These are phyloP conservation scores for Pisolithus orientalis DNA, from an alignment of 768 basidiomycete genomes.

Conservation along the genomic window DNA sequence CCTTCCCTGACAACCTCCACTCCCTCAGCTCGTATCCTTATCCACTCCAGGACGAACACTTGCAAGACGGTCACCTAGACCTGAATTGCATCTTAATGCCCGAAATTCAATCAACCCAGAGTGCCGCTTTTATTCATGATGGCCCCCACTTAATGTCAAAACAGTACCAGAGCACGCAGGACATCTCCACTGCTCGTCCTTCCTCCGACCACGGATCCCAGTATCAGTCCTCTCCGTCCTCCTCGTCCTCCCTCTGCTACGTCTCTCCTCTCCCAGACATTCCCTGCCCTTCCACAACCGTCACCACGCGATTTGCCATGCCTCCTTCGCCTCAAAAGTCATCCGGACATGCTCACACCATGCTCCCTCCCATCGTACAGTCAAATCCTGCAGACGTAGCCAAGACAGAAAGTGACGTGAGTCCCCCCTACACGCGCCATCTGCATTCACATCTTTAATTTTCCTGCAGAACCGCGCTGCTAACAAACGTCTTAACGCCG, in stretches of 20 bases:
- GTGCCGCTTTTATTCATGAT: conserved; percentile 12
- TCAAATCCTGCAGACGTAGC: conserved; percentile 26
- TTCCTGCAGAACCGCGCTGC: conserved; percentile 20
- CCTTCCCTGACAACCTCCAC: conserved; percentile 16
- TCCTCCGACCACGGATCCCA: conserved; percentile 21
- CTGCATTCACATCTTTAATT: conserved; percentile 8
- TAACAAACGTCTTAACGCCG: conserved; percentile 18
- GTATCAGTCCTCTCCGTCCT: conserved; percentile 21
- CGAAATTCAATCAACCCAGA: conserved; percentile 13
- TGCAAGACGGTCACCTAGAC: conserved; percentile 19
- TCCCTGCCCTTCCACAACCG: conserved; percentile 12
- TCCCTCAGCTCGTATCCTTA: conserved; percentile 18
- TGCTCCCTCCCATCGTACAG: conserved; percentile 29
- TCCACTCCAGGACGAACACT: conserved; percentile 19
- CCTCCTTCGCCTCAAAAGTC: conserved; percentile 19
- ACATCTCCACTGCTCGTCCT: conserved; percentile 12
- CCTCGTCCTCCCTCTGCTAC: conserved; percentile 18
- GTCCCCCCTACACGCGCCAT: not conserved
- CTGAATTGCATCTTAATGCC: conserved; percentile 18
- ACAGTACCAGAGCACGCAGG: conserved; percentile 22
- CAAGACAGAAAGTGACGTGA: conserved; percentile 20
- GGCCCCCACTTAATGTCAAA: conserved; percentile 23
- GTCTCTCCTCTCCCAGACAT: conserved; percentile 22
- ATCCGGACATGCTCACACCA: conserved; percentile 21
- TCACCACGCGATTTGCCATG: conserved; percentile 11